Percentiles rank a stretch among this genome's conserved stretches.
Conservation (phyloP, 1,284 basidiomycete species). For the Tremellales sp. region DNA sequence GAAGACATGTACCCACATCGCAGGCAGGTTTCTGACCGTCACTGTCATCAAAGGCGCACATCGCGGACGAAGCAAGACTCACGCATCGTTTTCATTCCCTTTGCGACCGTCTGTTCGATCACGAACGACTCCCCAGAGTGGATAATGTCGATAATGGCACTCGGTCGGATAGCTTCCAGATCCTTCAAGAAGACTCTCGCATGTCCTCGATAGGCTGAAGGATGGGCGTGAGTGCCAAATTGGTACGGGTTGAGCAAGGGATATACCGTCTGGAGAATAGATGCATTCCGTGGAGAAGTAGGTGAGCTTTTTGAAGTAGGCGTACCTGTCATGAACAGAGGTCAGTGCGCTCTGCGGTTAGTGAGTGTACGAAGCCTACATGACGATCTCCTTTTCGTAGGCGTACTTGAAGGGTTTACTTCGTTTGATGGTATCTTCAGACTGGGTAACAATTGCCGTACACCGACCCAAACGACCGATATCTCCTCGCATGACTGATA, state of each 20-base stretch:
- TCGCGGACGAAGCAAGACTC: slow-evolving; percentile 36
- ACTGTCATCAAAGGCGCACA: slow-evolving; percentile 9
- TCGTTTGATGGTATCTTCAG: slow-evolving; percentile 89
- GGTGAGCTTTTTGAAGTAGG: slow-evolving; percentile 96
- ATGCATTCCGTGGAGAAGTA: slow-evolving; percentile 99
- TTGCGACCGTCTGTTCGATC: slow-evolving; percentile 70
- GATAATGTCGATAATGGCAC: slow-evolving; percentile 95
- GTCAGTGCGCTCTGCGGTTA: slow-evolving; percentile 1
- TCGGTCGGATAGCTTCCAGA: slow-evolving; percentile 86
- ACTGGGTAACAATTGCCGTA: slow-evolving; percentile 88
- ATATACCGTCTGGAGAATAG: slow-evolving; percentile 77
- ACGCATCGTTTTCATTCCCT: slow-evolving; percentile 73
- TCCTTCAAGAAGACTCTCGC: slow-evolving; percentile 93
- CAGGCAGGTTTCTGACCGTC: slow-evolving; percentile 68
- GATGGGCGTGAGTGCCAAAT: neutral
- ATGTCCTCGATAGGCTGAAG: slow-evolving; percentile 84
- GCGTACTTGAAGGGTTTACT: slow-evolving; percentile 99
- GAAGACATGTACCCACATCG: slow-evolving; percentile 91
- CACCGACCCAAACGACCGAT: slow-evolving; percentile 90
- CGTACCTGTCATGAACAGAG: slow-evolving; percentile 63
- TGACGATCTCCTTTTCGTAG: slow-evolving; percentile 99
- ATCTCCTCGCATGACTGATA: slow-evolving; percentile 89
- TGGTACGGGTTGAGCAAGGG: neutral
- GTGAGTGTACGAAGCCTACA: slow-evolving; percentile 56
- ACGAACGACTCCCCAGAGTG: slow-evolving; percentile 90